Base-by-base conservation (phyloP, 345 rosid species). In the Hibiscus syriacus region DNA sequence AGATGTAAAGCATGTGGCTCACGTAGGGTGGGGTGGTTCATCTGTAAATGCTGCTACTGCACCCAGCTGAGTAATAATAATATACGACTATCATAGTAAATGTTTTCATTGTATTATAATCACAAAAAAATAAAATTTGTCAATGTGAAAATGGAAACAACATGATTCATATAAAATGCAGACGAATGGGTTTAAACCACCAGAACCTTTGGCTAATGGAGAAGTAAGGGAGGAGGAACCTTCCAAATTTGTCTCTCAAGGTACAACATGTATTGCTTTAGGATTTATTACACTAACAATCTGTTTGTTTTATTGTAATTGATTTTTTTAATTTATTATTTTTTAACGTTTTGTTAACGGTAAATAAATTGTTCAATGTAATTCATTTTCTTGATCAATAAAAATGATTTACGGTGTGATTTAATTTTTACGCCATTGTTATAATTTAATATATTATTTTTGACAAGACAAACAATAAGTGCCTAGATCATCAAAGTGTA, bases 11-110 rank as follows among this genome's bases (percentile, higher is more conserved):
- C n/a, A n/a, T n/a, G n/a, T n/a, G n/a, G n/a, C n/a, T n/a, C n/a
- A n/a, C n/a, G n/a, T 92, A 52, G 98, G 98, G 69, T 87, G 86
- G 87, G 97, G 90, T 45, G 92, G 84, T 39, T 84, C 87, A 7
- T 70, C 88, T n/a, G 75, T 78, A 34, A 73, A 73, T 68, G 36
- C 81, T 38, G 12, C 41, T 38, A 38, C 8, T 12, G 72, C 81
- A 6, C 92, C 90, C 7, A 82, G 84, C 73, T 85, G 88, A 87
- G 92, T 87, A 85, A 60, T 38, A n/a, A n/a, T n/a, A 4, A 19
- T 29, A 13, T 19, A 29, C 14, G 27, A 29, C 19, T 27, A 38
- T 3, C 20, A 2, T 43, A 0, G 10, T 49, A 49, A 17, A 49
- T 49, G 7, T 59, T 27, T 27, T 29, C 38, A 56, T 56, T 14